Evolutionary conservation across 2,329 filamentous ascomycete genomes (phyloP), one percentile per base, ranked within the genome.

Genomic region (Rachicladosporium sp.): DNA sequence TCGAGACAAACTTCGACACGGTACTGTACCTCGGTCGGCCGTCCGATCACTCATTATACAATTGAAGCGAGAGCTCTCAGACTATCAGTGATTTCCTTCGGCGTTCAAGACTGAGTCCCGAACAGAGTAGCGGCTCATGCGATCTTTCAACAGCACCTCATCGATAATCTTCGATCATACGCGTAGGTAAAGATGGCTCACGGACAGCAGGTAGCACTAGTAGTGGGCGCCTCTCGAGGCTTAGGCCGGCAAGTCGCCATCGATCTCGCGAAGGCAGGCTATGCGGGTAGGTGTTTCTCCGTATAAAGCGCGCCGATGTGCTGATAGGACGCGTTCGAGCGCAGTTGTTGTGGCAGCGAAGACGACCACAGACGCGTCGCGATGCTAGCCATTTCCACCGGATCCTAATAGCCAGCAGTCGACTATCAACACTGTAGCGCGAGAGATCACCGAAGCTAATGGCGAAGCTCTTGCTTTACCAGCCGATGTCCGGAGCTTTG

Each of bases 161-260:
- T 19, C 15, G 15, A 19, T 19, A 19, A 3, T 19, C 15, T 19
- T 19, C 15, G 15, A 19, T 19, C 15, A 19, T 19, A 19, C 15
- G 15, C 15, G 15, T 19, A 19, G 15, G 15, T 19, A 19, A 19
- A 19, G 15, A 19, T 27, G 23, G 23, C 23, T 8, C 5, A 27
- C n/a, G 6, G 10, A 33, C 9, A 31, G 19, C 11, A 68, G 45
- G 80, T 87, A 5, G 82, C 80, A 12, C 68, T 88, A 12, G 67
- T 89, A 4, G 70, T 88, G 12, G 83, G 83, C 31, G 31, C 81
- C 2, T 88, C 82, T 0, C 68, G 85, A 45, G 85, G 85, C 31
- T 89, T 93, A 46, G 85, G 85, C 34, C 69, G 83, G 31, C 84
- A 91, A 57, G 68, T 91, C 31, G 83, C 85, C 41, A 71, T 93